phyloP scores from a whole-genome alignment of 2,329 filamentous ascomycete species.

The Gliomastix tumulicola region DNA sequence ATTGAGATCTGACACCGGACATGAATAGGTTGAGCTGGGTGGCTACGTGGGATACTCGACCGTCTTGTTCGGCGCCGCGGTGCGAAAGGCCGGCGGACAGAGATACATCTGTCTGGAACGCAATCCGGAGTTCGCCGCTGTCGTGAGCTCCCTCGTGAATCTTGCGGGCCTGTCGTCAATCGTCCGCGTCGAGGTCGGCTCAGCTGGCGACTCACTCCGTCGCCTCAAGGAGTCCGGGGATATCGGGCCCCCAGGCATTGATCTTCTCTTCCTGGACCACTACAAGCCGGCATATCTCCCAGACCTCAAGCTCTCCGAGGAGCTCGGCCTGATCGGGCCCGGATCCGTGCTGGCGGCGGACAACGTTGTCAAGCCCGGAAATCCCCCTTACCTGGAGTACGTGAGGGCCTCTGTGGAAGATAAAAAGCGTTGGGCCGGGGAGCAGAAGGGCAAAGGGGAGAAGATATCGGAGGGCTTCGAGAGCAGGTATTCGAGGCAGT shows the following conservation, averaged over 20 bases:
- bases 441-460: conserved; percentile 21
- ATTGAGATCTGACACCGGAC: too few species aligned
- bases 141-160: conserved; percentile 62
- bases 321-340: conserved; percentile 54
- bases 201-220: conserved; percentile 58
- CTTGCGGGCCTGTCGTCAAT: conserved; percentile 66
- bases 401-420: conserved; percentile 57
- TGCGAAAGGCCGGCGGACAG: conserved; percentile 55
- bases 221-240: conserved; percentile 46
- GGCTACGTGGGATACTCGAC: conserved; percentile 79
- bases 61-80: conserved; percentile 64
- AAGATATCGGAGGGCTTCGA: conserved; percentile 21
- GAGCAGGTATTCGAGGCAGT: conserved; percentile 39
- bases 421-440: conserved; percentile 32
- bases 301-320: conserved; percentile 72
- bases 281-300: conserved; percentile 69
- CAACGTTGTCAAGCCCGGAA: conserved; percentile 65
- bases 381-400: conserved; percentile 64
- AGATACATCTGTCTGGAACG: conserved; percentile 67
- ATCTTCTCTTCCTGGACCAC: conserved; percentile 75
- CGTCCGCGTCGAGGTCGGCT: conserved; percentile 64
- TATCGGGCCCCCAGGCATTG: conserved; percentile 51
- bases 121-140: conserved; percentile 66
- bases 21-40: conserved; percentile 58
- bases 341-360: conserved; percentile 62